Conservation (phyloP, 2,329 filamentous ascomycete genomes). For the Fusarium sp. region DNA sequence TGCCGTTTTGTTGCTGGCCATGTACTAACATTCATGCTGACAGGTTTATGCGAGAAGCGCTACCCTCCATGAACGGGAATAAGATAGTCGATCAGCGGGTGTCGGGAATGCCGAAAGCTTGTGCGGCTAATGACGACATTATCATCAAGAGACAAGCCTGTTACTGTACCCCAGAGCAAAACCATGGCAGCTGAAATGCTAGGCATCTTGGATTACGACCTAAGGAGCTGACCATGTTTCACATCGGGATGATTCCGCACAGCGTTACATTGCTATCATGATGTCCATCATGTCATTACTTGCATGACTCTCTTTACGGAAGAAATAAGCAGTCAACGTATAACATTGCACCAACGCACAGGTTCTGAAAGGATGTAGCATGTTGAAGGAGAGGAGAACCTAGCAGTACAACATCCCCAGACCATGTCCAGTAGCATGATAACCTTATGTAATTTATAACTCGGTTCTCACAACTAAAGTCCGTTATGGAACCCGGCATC, state of each 20-base stretch:
- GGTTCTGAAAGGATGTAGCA: too few species aligned
- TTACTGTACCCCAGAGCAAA: neutral
- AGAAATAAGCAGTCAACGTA: neutral
- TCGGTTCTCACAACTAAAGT: neutral
- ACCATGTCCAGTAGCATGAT: neutral
- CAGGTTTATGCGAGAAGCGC: neutral
- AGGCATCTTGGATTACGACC: neutral
- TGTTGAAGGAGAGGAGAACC: neutral
- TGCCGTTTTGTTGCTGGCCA: neutral
- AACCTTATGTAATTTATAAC: neutral
- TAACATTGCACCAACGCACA: neutral
- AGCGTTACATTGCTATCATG: neutral
- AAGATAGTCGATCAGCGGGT: neutral
- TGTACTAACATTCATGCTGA: neutral
- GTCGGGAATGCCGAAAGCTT: neutral
- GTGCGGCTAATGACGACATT: neutral
- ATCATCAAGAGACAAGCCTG: neutral
- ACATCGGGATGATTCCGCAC: neutral
- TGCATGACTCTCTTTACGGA: neutral
- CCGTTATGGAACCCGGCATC: neutral
- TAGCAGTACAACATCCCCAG: neutral
- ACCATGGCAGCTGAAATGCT: neutral
- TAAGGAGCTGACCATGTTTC: neutral
- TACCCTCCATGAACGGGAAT: neutral
- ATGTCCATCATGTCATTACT: neutral